A percentile compares a stretch with the other conserved stretches of the same genome.
These are phyloP conservation scores for Haplographium delicatum DNA, from an alignment of 495 filamentous ascomycete genomes.

Conservation along the genomic window DNA sequence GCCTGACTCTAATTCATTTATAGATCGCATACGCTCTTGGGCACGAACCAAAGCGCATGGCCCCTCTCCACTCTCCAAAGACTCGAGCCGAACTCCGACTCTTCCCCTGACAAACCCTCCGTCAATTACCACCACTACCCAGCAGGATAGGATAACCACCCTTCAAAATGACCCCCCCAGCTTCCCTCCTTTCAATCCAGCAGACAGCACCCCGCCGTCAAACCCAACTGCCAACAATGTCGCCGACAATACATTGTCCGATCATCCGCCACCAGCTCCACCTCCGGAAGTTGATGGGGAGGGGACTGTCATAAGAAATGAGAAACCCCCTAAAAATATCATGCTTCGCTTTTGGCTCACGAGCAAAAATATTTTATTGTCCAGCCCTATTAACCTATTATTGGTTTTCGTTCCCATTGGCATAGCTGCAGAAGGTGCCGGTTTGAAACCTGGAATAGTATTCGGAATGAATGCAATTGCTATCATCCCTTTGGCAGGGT, in stretches of 20 bases:
- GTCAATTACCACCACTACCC: slow-evolving; percentile 2
- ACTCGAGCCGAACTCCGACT: slow-evolving; percentile 30
- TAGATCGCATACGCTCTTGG: slow-evolving; percentile 56
- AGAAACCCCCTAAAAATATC: slow-evolving; percentile 35
- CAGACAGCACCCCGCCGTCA: slow-evolving; percentile 13
- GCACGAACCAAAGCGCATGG: slow-evolving; percentile 50
- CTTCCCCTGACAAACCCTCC: slow-evolving; percentile 31
- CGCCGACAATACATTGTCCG: slow-evolving; percentile 30
- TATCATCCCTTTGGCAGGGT: slow-evolving; percentile 76
- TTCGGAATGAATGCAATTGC: slow-evolving; percentile 82
- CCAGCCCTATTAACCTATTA: slow-evolving; percentile 74
- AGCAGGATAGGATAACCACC: not conserved
- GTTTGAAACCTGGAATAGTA: slow-evolving; percentile 32
- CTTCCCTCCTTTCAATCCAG: slow-evolving; percentile 14
- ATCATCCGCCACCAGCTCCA: slow-evolving; percentile 38
- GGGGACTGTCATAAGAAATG: slow-evolving; percentile 47
- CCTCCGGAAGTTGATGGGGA: slow-evolving; percentile 50
- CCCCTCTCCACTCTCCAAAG: slow-evolving; percentile 31
- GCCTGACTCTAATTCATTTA: slow-evolving; percentile 39
- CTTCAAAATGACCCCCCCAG: slow-evolving; percentile 13
- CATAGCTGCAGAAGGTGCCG: slow-evolving; percentile 55
- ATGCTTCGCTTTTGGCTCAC: slow-evolving; percentile 43
- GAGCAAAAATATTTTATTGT: slow-evolving; percentile 49
- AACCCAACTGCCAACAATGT: slow-evolving; percentile 28
- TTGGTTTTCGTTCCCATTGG: slow-evolving; percentile 73